A percentile compares a stretch with the other conserved stretches of the same genome.
phyloP scores from a whole-genome alignment of 2,329 filamentous ascomycete genomes.

The Orbilia ellipsospora region DNA sequence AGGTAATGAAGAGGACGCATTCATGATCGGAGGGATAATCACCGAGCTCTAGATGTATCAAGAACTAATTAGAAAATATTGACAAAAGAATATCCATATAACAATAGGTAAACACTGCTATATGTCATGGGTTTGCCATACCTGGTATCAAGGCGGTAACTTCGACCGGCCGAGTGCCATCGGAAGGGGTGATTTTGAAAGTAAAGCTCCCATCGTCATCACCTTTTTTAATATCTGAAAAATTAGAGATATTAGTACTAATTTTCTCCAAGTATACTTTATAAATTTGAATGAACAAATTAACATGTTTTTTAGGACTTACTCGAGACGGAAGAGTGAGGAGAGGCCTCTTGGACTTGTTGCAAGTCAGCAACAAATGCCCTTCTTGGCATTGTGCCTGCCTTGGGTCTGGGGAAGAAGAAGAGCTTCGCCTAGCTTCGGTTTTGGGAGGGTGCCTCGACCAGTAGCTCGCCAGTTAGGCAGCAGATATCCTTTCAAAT shows the following conservation, averaged over 20 bases:
- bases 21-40: slow-evolving; percentile 71
- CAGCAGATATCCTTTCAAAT: too few relatives aligned
- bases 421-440: neutral
- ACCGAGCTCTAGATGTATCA: slow-evolving; percentile 65
- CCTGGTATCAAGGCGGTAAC: slow-evolving; percentile 63
- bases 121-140: slow-evolving; percentile 56
- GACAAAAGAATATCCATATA: too few relatives aligned
- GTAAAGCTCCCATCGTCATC: slow-evolving; percentile 78
- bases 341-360: slow-evolving; percentile 49
- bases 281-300: neutral
- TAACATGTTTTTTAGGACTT: slow-evolving; percentile 4
- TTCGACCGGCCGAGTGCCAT: slow-evolving; percentile 59
- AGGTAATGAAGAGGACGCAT: slow-evolving; percentile 69
- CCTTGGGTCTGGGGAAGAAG: neutral
- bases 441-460: slow-evolving; percentile 1
- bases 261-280: too few relatives aligned
- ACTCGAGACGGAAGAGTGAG: slow-evolving; percentile 44
- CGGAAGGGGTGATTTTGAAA: slow-evolving; percentile 68
- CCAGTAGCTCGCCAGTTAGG: too few relatives aligned
- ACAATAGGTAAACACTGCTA: too few relatives aligned
- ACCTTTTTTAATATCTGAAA: slow-evolving; percentile 68
- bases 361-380: slow-evolving; percentile 58
- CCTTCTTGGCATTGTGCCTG: slow-evolving; percentile 56
- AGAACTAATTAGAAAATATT: too few relatives aligned
- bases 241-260: neutral